phyloP scores from a whole-genome alignment of 306 rosid species.

The Vigna angularis region DNA sequence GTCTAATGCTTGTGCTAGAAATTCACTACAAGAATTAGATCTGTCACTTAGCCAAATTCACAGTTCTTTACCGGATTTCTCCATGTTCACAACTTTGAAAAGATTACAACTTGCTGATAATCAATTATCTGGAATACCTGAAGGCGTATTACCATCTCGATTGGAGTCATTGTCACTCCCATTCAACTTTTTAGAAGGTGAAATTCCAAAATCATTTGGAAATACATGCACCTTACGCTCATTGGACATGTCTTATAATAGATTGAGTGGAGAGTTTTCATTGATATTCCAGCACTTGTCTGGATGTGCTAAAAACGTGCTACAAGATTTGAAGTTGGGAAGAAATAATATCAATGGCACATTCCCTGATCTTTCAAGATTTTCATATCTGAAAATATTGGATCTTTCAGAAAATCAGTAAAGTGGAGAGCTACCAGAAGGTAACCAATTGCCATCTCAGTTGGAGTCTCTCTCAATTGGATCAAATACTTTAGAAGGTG shows the following conservation, averaged over 20 bases:
- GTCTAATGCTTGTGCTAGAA: slow-evolving; percentile 27
- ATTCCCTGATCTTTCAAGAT: not conserved
- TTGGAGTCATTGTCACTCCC: too few relatives aligned
- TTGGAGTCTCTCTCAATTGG: not conserved
- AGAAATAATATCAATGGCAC: not conserved
- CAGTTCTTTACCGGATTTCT: not conserved
- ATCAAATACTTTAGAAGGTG: not conserved
- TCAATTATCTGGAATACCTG: too few relatives aligned
- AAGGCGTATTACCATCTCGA: too few relatives aligned
- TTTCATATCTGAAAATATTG: not conserved
- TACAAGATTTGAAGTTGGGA: fast-evolving
- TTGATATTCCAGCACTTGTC: not conserved
- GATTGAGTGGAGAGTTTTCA: too few relatives aligned
- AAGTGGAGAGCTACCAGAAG: not conserved
- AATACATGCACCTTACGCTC: too few relatives aligned
- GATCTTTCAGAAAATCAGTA: not conserved
- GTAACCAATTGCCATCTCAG: not conserved
- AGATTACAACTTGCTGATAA: fast-evolving
- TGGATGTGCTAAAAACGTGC: not conserved
- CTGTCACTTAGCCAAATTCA: not conserved
- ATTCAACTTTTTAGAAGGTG: too few relatives aligned
- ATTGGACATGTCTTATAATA: too few relatives aligned
- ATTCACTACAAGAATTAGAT: slow-evolving; percentile 27
- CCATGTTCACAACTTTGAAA: slow-evolving; percentile 4
- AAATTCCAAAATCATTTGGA: too few relatives aligned